A percentile compares a stretch with the other conserved stretches of the same genome.
These are phyloP conservation scores for Pichia sorboxylosa DNA, from an alignment of 1,139 yeast genomes.

Conservation along the genomic window DNA sequence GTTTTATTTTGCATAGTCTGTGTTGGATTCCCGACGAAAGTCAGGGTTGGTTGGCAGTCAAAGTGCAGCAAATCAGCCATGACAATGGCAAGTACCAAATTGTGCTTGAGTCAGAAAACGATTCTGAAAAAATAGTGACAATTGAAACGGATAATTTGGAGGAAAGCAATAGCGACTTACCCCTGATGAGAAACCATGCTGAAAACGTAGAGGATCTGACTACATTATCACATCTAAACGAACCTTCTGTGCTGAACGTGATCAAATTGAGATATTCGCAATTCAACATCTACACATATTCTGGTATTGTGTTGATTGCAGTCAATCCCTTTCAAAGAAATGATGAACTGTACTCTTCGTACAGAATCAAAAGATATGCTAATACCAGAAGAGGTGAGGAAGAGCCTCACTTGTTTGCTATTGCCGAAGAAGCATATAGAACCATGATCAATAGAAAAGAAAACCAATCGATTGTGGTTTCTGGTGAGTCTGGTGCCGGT, in stretches of 20 bases:
- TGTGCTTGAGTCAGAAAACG: conserved; percentile 49
- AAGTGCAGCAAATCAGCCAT: conserved; percentile 46
- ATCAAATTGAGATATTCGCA: conserved; percentile 82
- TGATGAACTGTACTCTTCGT: conserved; percentile 83
- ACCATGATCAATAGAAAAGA: conserved; percentile 78
- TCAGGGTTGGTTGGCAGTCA: conserved; percentile 88
- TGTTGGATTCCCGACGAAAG: conserved; percentile 92
- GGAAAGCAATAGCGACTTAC: conserved; percentile 46
- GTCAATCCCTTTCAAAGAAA: conserved; percentile 91
- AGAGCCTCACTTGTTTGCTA: conserved; percentile 94
- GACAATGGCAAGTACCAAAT: conserved; percentile 44
- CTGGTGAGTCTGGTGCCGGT: conserved; percentile 99
- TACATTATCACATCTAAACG: conserved; percentile 81
- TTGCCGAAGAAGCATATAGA: conserved; percentile 96
- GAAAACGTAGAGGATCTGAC: conserved; percentile 95
- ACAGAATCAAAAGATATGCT: conserved; percentile 87
- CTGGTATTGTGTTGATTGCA: conserved; percentile 94
- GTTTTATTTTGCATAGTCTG: too few species aligned
- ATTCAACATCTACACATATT: conserved; percentile 84
- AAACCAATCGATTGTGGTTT: conserved; percentile 92
- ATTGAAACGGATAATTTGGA: conserved; percentile 36
- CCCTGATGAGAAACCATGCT: conserved; percentile 83
- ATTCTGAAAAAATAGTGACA: conserved; percentile 39
- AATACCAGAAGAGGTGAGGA: conserved; percentile 87
- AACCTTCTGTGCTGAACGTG: conserved; percentile 93